A percentile compares a stretch with the other conserved stretches of the same genome.
Evolutionary conservation across 768 basidiomycete species (phyloP).

Genomic region (Kwoniella heveanensis): DNA sequence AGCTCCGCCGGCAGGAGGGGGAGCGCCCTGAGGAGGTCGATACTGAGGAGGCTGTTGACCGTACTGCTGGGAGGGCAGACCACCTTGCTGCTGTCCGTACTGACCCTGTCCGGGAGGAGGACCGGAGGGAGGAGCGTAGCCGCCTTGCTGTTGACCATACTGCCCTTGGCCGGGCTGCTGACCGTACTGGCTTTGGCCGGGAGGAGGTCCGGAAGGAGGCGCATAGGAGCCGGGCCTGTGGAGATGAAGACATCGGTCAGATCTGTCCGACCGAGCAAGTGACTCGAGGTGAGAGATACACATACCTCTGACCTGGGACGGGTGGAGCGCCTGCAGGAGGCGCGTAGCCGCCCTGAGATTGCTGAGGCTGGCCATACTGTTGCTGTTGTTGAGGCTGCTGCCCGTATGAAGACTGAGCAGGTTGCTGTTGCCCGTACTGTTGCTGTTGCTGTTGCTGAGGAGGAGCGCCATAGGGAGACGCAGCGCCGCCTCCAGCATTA

Average conservation of each 20-base stretch:
- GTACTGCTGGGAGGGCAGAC: conserved; percentile 38
- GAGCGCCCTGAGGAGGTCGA: conserved; percentile 31
- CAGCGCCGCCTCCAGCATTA: conserved; percentile 19
- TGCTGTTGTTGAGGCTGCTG: conserved; percentile 22
- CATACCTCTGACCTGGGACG: conserved; percentile 18
- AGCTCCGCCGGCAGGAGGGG: conserved; percentile 25
- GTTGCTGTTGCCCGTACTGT: conserved; percentile 22
- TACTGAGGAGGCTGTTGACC: conserved; percentile 47
- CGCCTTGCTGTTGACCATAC: conserved; percentile 22
- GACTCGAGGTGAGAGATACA: conserved; percentile 8
- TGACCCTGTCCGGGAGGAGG: conserved; percentile 20
- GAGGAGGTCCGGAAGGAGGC: conserved; percentile 34
- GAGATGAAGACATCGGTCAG: neutral
- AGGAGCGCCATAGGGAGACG: conserved; percentile 22
- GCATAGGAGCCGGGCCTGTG: conserved; percentile 30
- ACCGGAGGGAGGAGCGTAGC: conserved; percentile 25
- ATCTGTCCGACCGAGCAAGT: too few species aligned
- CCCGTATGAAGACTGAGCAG: too few species aligned
- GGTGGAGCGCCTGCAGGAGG: conserved; percentile 29
- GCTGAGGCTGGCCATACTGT: conserved; percentile 19
- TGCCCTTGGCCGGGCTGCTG: conserved; percentile 32
- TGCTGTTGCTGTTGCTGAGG: conserved; percentile 21
- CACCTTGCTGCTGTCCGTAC: conserved; percentile 20
- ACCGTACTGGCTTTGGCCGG: conserved; percentile 37
- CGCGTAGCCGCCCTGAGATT: conserved; percentile 11